Conservation (phyloP, 352 stramenopile genomes). For the Phytophthora cryptogea region DNA sequence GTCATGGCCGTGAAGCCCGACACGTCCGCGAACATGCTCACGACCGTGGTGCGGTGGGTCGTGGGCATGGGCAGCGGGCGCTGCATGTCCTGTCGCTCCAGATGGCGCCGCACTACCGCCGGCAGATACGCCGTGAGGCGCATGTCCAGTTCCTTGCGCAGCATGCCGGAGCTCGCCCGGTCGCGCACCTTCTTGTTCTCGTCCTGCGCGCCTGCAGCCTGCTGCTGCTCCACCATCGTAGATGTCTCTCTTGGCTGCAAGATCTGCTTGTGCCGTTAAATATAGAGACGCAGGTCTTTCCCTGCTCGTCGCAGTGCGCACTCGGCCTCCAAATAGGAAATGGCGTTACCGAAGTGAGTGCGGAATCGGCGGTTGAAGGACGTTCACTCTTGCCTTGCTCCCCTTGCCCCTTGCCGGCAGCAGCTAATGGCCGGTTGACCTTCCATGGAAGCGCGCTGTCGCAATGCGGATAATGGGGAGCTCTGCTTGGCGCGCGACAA, state of each 20-base stretch:
- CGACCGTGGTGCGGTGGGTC: slow-evolving; percentile 75
- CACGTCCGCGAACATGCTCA: slow-evolving; percentile 95
- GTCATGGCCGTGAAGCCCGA: slow-evolving; percentile 94
- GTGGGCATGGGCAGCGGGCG: slow-evolving; percentile 53
- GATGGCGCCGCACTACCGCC: slow-evolving; percentile 73
- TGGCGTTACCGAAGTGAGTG: slow-evolving; percentile 29
- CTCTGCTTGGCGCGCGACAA: slow-evolving; percentile 24
- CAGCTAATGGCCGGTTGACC: slow-evolving; percentile 24
- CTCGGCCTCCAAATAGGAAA: slow-evolving; percentile 37
- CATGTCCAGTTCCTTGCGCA: slow-evolving; percentile 85
- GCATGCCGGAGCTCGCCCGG: slow-evolving; percentile 40
- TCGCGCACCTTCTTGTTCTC: slow-evolving; percentile 15
- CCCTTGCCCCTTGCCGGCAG: not conserved
- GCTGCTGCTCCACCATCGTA: slow-evolving; percentile 22
- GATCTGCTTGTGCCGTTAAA: slow-evolving; percentile 10
- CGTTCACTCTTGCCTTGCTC: slow-evolving; percentile 28
- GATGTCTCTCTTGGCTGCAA: not conserved
- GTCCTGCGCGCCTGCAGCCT: not conserved
- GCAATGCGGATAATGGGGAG: slow-evolving; percentile 1
- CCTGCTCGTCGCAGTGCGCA: not conserved
- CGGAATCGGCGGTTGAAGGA: slow-evolving; percentile 31
- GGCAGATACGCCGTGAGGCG: slow-evolving; percentile 82
- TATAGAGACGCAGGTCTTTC: slow-evolving; percentile 8
- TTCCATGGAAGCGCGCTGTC: slow-evolving; percentile 32
- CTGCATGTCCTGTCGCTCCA: slow-evolving; percentile 64